These are phyloP conservation scores for Turnera subulata DNA, from an alignment of 345 rosid species.

Conservation along the genomic window DNA sequence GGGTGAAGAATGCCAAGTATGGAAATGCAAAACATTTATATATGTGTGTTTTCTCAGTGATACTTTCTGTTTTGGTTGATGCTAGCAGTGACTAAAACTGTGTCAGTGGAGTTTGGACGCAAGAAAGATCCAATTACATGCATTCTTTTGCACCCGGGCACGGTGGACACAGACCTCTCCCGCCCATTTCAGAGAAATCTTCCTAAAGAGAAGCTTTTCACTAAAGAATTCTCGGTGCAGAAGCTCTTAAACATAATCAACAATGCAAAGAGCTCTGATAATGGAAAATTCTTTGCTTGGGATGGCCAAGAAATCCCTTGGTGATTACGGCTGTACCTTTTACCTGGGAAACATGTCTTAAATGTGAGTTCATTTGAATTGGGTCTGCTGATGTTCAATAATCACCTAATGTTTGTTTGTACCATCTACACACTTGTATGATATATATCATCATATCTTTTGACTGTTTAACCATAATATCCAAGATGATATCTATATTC, in stretches of 20 bases:
- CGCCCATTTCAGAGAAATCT: constrained; percentile 79
- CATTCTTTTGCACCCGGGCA: constrained; percentile 90
- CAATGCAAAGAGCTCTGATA: constrained; percentile 52
- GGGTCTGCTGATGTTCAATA: not conserved
- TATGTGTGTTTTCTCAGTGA: too few relatives aligned
- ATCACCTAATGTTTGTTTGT: not conserved
- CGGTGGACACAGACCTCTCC: constrained; percentile 92
- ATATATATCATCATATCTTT: too few relatives aligned
- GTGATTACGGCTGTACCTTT: constrained; percentile 26
- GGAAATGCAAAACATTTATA: too few relatives aligned
- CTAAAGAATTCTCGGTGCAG: constrained; percentile 74
- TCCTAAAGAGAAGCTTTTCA: constrained; percentile 75
- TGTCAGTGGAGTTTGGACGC: constrained; percentile 63
- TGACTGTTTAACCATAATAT: too few relatives aligned
- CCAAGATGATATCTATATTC: too few relatives aligned
- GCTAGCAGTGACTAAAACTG: constrained; percentile 62
- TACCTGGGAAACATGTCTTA: not conserved
- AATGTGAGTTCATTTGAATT: not conserved
- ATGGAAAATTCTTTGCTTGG: constrained; percentile 94
- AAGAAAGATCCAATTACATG: constrained; percentile 75
- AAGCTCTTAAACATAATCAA: constrained; percentile 65
- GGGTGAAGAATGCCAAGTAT: too few relatives aligned
- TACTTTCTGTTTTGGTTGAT: not conserved
- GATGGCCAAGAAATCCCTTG: constrained; percentile 93
- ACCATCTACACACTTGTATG: too few relatives aligned